Evolutionary conservation across 2,329 filamentous ascomycete genomes (phyloP), one percentile per base, ranked within the genome.

Genomic region (Aureobasidium sp.): DNA sequence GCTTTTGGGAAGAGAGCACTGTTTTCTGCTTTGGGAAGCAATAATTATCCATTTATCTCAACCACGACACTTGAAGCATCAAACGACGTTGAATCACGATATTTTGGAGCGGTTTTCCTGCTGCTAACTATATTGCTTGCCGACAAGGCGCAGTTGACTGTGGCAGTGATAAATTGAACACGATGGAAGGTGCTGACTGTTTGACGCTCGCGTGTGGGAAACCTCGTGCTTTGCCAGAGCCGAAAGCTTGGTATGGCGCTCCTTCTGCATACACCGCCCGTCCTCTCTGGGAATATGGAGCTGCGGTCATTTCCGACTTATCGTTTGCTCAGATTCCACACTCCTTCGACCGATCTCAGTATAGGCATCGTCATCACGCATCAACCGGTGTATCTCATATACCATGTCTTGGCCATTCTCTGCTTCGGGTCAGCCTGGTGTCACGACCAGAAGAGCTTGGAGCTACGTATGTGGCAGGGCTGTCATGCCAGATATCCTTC

Each of bases 221-320:
- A 27, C 27, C 39, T 57, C 27, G 36, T 45, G 39, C 53, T 45
- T 45, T 45, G 29, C 25, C 51, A 42, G 14, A 42, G 51, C 53
- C 53, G 53, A 57, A 57, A 57, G 53, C 53, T 57, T 57, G 53
- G 39, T 45, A 45, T 45, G 27, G 27, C 29, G 53, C 53, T 34
- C 27, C 27, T 25, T 36, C 48, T 42, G 52, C 52, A 31, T 42
- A 34, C 29, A 45, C 53, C 41, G 29, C 41, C 27, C 53, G 27
- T 48, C 53, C 53, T 34, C 27, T 29, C 25, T 55, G 17, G 53
- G 53, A 44, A 57, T 45, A 57, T 57, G 53, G 53, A 45, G 53
- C 39, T 57, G 15, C 8, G 8, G 39, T 55, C 22, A 29, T 22
- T n/a, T 55, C 36, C 17, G 20, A 14, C 36, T n/a, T 29, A 7